Evolutionary conservation across 2,329 filamentous ascomycete genomes (phyloP).

Genomic region (Ceratocystis destructans): DNA sequence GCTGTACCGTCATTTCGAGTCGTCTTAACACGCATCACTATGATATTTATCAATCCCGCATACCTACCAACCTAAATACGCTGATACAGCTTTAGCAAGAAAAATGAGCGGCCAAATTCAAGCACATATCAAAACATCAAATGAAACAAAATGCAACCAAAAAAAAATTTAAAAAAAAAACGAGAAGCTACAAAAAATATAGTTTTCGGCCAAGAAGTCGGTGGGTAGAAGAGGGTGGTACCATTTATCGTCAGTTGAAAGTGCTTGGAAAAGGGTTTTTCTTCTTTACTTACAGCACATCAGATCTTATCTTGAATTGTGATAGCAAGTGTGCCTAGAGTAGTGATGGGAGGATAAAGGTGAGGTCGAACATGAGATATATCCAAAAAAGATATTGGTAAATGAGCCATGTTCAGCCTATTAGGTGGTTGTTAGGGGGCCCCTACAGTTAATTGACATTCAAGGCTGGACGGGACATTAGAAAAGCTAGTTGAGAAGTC

Average conservation of each 20-base stretch:
- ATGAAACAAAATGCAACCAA: background rate
- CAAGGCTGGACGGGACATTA: background rate
- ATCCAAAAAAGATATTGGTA: background rate
- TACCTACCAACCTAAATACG: conserved; percentile 5
- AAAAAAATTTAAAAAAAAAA: background rate
- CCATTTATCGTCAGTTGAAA: conserved; percentile 9
- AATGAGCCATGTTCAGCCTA: background rate
- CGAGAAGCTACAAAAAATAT: background rate
- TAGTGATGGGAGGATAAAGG: background rate
- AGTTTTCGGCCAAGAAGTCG: background rate
- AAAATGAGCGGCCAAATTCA: conserved; percentile 7
- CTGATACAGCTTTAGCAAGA: conserved; percentile 2
- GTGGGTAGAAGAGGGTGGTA: background rate
- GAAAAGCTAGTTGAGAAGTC: background rate
- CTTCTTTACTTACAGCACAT: conserved; percentile 3
- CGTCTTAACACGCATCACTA: conserved; percentile 7
- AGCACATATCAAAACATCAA: conserved; percentile 5
- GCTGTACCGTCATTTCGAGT: conserved; percentile 8
- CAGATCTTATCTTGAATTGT: background rate
- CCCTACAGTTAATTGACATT: background rate
- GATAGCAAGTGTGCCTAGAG: background rate
- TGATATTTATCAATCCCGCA: conserved; percentile 5
- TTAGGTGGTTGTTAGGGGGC: background rate
- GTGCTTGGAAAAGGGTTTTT: background rate
- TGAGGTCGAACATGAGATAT: background rate